These are phyloP conservation scores for Epichloe scottii DNA, from an alignment of 2,329 filamentous ascomycete genomes.

Conservation along the genomic window DNA sequence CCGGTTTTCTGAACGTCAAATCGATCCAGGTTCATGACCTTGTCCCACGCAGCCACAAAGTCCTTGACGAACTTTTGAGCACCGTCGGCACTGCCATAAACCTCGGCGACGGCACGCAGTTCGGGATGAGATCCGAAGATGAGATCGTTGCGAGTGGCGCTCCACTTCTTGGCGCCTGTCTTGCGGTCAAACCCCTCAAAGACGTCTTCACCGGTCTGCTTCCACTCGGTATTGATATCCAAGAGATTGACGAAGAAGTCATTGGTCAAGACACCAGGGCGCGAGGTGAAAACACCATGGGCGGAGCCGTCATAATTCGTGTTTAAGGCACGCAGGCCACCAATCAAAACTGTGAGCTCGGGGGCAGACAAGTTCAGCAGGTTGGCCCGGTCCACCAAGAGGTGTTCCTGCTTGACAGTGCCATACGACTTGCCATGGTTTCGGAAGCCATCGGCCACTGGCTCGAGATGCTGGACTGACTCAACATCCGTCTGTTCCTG, in stretches of 20 bases:
- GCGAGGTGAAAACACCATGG: conserved; percentile 55
- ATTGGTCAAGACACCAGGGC: conserved; percentile 57
- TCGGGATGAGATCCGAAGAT: conserved; percentile 65
- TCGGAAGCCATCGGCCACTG: conserved; percentile 63
- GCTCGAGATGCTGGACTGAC: conserved; percentile 55
- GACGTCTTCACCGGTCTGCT: conserved; percentile 34
- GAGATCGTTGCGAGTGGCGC: conserved; percentile 54
- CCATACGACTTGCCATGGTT: conserved; percentile 56
- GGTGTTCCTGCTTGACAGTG: conserved; percentile 53
- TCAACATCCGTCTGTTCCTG: conserved; percentile 58
- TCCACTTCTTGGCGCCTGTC: conserved; percentile 55
- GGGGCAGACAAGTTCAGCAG: conserved; percentile 59
- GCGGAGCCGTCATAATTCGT: conserved; percentile 59
- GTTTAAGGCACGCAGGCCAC: conserved; percentile 57
- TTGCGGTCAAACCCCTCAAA: conserved; percentile 55
- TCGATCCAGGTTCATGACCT: conserved; percentile 63
- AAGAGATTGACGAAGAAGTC: conserved; percentile 76
- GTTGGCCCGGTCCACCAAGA: conserved; percentile 59
- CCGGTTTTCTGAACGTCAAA: conserved; percentile 39
- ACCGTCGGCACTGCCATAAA: conserved; percentile 50
- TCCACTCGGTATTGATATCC: conserved; percentile 53
- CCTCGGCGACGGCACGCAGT: conserved; percentile 56
- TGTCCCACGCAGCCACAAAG: conserved; percentile 59
- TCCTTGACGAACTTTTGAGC: conserved; percentile 56
- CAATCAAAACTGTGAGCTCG: conserved; percentile 58